Conservation (phyloP, 495 filamentous ascomycete species). For the Lentithecium fluviatile region DNA sequence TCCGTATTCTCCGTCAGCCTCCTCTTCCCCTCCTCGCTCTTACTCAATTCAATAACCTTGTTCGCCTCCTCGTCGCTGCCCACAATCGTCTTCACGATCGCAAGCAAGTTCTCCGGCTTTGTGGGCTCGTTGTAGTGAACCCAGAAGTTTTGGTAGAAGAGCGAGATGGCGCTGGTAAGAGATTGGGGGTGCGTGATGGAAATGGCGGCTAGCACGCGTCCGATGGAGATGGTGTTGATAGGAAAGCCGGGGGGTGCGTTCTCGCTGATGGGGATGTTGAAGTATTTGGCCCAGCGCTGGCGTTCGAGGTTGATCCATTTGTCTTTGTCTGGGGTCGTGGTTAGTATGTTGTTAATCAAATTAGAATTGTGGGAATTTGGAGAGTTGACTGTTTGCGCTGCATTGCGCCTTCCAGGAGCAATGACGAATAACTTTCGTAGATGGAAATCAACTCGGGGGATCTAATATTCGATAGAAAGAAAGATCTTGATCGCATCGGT, state of each 20-base stretch:
- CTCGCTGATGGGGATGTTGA: constrained; percentile 58
- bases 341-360: not conserved
- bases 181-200: constrained; percentile 44
- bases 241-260: constrained; percentile 60
- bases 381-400: no score
- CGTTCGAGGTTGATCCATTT: constrained; percentile 62
- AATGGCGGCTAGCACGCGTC: constrained; percentile 38
- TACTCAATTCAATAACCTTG: constrained; percentile 44
- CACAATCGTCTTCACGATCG: constrained; percentile 51
- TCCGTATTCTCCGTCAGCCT: constrained; percentile 57
- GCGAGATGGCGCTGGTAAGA: constrained; percentile 49
- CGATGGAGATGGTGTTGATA: constrained; percentile 48
- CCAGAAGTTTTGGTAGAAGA: constrained; percentile 61
- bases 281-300: constrained; percentile 58
- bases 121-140: constrained; percentile 51
- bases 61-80: constrained; percentile 49
- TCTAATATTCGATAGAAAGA: no score
- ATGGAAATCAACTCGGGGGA: no score
- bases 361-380: no score
- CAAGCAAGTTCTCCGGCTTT: constrained; percentile 50
- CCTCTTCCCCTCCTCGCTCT: constrained; percentile 55
- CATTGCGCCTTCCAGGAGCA: no score
- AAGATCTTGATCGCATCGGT: no score
- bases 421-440: no score
- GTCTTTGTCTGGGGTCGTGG: constrained; percentile 58